Evolutionary conservation across 768 basidiomycete species (phyloP).

Genomic region (Tulasnella sp.): DNA sequence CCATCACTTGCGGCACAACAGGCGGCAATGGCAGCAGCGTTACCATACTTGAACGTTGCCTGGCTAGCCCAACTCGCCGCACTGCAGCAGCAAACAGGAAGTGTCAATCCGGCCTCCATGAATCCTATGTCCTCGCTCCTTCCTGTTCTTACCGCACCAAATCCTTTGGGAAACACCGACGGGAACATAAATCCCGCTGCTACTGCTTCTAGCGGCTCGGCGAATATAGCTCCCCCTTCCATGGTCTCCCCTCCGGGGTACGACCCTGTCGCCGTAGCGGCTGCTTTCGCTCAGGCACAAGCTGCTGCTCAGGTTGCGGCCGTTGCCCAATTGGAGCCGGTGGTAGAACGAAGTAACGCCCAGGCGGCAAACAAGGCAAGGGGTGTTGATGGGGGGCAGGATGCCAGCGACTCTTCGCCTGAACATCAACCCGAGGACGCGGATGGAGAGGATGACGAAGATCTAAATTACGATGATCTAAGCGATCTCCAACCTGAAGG

Average conservation of each 20-base stretch:
- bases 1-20: neutral
- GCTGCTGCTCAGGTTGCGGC: neutral
- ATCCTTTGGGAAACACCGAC: too few relatives aligned
- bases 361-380: neutral
- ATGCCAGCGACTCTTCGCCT: neutral
- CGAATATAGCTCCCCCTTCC: neutral
- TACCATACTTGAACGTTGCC: conserved; percentile 4
- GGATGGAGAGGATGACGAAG: conserved; percentile 11
- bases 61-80: conserved; percentile 7
- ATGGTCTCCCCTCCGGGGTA: neutral
- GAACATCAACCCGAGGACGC: conserved; percentile 6
- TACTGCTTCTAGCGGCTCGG: neutral
- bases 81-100: neutral
- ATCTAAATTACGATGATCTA: neutral
- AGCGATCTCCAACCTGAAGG: neutral
- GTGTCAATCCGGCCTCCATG: neutral
- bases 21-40: neutral
- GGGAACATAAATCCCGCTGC: neutral
- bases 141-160: neutral
- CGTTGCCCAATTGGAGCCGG: neutral
- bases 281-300: conserved; percentile 3
- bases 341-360: neutral
- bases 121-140: conserved; percentile 1
- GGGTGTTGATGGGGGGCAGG: neutral
- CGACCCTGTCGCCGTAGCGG: neutral